phyloP scores from a whole-genome alignment of 2,329 filamentous ascomycete species.

The Sphaerulina musiva region DNA sequence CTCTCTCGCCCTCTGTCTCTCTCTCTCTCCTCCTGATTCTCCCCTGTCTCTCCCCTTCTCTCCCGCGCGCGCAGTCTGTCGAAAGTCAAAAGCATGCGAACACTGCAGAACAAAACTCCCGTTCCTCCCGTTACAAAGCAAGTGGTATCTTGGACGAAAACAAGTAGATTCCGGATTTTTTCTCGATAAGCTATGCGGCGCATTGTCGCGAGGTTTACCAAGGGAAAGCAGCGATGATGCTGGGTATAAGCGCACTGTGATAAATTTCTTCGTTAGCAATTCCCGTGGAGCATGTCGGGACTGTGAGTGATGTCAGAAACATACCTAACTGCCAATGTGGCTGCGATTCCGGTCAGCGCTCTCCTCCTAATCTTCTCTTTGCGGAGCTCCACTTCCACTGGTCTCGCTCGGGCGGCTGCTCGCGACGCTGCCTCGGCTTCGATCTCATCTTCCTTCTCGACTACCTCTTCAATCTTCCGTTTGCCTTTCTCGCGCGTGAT shows the following conservation, averaged over 20 bases:
- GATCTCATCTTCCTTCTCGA: slow-evolving; percentile 45
- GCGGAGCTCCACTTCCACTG: slow-evolving; percentile 67
- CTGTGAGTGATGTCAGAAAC: slow-evolving; percentile 37
- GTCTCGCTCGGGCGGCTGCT: slow-evolving; percentile 64
- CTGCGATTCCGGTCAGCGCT: slow-evolving; percentile 77
- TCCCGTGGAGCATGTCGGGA: neutral
- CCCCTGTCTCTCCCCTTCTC: too few species aligned
- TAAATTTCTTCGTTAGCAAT: slow-evolving; percentile 5
- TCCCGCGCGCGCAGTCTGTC: neutral
- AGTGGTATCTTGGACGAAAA: neutral
- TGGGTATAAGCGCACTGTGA: slow-evolving; percentile 27
- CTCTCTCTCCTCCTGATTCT: too few species aligned
- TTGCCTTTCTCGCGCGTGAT: slow-evolving; percentile 47
- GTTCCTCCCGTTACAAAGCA: neutral
- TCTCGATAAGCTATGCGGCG: too few species aligned
- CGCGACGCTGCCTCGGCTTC: slow-evolving; percentile 39
- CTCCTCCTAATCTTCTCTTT: slow-evolving; percentile 82
- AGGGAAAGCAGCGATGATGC: slow-evolving; percentile 24
- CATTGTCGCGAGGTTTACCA: slow-evolving; percentile 1
- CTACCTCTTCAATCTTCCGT: slow-evolving; percentile 67
- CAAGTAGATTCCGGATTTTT: neutral
- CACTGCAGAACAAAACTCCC: neutral
- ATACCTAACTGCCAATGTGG: slow-evolving; percentile 85
- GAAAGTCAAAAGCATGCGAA: neutral
- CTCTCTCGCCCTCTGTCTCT: too few species aligned